A percentile compares a stretch with the other conserved stretches of the same genome.
phyloP scores from a whole-genome alignment of 805 yeast species.

The Candida succiphila region DNA sequence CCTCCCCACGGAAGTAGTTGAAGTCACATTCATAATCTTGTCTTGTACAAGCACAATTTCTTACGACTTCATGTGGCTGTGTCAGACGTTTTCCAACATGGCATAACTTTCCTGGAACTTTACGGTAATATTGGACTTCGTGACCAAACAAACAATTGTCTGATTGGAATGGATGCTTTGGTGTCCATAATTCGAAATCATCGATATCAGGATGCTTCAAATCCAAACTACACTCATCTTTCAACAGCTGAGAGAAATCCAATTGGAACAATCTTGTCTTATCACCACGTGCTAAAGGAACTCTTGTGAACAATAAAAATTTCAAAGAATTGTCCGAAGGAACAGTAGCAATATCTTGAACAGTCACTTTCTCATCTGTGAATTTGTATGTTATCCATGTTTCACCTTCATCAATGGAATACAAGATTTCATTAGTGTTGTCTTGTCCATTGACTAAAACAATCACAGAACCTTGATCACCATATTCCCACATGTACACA shows the following conservation, averaged over 20 bases:
- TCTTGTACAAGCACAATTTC: constrained; percentile 75
- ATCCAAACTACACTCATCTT: constrained; percentile 40
- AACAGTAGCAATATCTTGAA: constrained; percentile 71
- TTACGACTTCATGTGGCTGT: constrained; percentile 43
- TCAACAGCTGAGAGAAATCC: constrained; percentile 43
- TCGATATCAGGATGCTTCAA: constrained; percentile 30
- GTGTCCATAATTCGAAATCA: constrained; percentile 57
- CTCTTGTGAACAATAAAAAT: constrained; percentile 54
- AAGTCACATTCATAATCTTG: constrained; percentile 88
- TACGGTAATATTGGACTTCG: constrained; percentile 47
- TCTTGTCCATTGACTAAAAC: constrained; percentile 57
- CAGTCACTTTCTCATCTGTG: constrained; percentile 44
- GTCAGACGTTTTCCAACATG: constrained; percentile 48
- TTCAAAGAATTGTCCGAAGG: constrained; percentile 79
- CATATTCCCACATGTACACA: constrained; percentile 82
- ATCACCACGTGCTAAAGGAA: constrained; percentile 36
- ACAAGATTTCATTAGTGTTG: constrained; percentile 47
- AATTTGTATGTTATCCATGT: constrained; percentile 64
- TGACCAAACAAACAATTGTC: constrained; percentile 62
- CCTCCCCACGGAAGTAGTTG: constrained; percentile 56
- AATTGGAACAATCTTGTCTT: constrained; percentile 41
- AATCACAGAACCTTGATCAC: constrained; percentile 82
- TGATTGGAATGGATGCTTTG: constrained; percentile 41
- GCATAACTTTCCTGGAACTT: constrained; percentile 56
- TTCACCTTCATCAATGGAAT: constrained; percentile 69